Evolutionary conservation across 345 rosid species (phyloP).

Genomic region (Eucalyptus paniculata): DNA sequence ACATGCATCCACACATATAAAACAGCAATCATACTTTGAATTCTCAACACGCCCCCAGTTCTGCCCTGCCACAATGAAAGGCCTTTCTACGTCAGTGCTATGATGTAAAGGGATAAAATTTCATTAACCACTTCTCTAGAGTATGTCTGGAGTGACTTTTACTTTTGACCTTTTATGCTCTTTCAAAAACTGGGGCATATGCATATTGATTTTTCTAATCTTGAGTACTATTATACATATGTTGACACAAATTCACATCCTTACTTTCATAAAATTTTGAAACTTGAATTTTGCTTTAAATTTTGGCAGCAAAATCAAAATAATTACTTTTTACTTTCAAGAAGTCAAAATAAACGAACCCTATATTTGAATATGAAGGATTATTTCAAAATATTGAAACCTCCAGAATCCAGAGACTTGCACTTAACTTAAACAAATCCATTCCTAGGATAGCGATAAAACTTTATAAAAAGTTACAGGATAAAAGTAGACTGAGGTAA

Average conservation of each 20-base stretch:
- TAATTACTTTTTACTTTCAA: background rate
- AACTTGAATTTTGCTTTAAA: background rate
- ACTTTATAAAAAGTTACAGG: background rate
- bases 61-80: constrained; percentile 65
- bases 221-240: background rate
- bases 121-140: background rate
- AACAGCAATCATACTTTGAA: constrained; percentile 61
- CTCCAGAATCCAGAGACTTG: background rate
- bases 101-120: background rate
- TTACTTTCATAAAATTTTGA: background rate
- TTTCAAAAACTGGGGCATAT: background rate
- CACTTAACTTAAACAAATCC: background rate
- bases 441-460: background rate
- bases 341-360: background rate
- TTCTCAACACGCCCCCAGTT: constrained; percentile 75
- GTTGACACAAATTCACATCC: background rate
- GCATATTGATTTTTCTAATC: background rate
- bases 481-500: background rate
- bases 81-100: background rate
- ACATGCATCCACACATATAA: constrained; percentile 64
- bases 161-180: background rate
- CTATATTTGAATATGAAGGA: background rate
- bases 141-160: background rate
- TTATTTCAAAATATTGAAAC: background rate
- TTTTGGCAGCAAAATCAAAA: background rate